Evolutionary conservation across 2,329 filamentous ascomycete genomes (phyloP), one percentile per base, ranked within the genome.

Genomic region (Dactylellina haptotyla): DNA sequence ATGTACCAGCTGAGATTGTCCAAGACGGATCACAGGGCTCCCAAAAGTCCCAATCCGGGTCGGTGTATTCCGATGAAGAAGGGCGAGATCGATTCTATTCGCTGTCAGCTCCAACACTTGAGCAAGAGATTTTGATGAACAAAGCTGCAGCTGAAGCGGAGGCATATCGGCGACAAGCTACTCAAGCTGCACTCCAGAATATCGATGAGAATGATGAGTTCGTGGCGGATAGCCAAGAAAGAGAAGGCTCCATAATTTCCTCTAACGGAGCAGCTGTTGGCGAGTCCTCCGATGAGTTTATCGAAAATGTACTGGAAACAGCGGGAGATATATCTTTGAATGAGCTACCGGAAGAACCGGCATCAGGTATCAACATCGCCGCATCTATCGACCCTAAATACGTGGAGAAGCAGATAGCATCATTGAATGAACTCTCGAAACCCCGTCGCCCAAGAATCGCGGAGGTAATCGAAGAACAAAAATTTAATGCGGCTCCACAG

Each of bases 301-400:
- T 54, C 2, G 59, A 59, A 20, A 34, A 59, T 16, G 18, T 46
- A 34, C 41, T 48, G n/a, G 28, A 57, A 9, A 41, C 50, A 5
- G 26, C 53, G 20, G 51, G 41, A 14, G 41, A 65, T 3, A 26
- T 65, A 37, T 59, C 41, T n/a, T 25, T 46, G 4, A 57, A 57
- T 18, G 34, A 41, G 25, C 14, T 57, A 14, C 53, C 53, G 34
- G 53, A 57, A 57, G 10, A 28, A 18, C 16, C 53, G 28, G 39
- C 51, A 30, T 32, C 34, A 14, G 23, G 9, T 20, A n/a, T 30
- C 3, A 32, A 30, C 20, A 37, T 41, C 9, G 32, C 25, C 12
- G n/a, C 45, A 4, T 28, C 20, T n/a, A 51, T 63, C 37, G 58
- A 63, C 14, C 30, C 30, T 5, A 4, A 53, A 12, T 63, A 53